Percentiles rank a stretch among this genome's conserved stretches.
These are phyloP conservation scores for Helicocarpus griseus DNA, from an alignment of 2,329 filamentous ascomycete species.

Conservation along the genomic window DNA sequence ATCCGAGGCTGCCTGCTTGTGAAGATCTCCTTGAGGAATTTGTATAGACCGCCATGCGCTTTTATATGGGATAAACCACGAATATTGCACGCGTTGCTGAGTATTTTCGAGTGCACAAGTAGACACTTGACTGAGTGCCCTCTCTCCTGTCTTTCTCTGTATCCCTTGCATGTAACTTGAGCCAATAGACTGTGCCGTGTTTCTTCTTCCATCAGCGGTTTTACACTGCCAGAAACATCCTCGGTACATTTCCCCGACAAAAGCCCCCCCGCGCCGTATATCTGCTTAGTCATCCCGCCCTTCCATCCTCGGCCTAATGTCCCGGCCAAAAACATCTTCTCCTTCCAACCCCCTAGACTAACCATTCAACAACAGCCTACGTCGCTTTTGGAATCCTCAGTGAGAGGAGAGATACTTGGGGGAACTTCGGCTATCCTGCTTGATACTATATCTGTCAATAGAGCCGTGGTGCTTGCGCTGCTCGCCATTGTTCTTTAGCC, in stretches of 20 bases:
- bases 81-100: too few relatives aligned
- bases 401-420: too few relatives aligned
- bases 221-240: too few relatives aligned
- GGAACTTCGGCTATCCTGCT: too few relatives aligned
- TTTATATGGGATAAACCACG: too few relatives aligned
- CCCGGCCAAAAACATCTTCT: background rate
- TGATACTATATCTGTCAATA: background rate
- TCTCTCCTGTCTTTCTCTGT: background rate
- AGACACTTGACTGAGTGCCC: background rate
- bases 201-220: too few relatives aligned
- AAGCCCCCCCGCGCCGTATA: background rate
- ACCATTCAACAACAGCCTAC: background rate
- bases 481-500: background rate
- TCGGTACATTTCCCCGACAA: background rate
- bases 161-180: background rate
- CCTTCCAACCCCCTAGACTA: background rate
- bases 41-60: too few relatives aligned
- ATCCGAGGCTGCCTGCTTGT: background rate
- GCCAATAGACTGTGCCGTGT: too few relatives aligned
- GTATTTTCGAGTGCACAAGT: background rate
- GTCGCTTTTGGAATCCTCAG: background rate
- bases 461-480: background rate
- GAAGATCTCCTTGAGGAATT: too few relatives aligned
- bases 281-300: conserved; percentile 2
- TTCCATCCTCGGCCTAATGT: background rate